Base-by-base conservation (phyloP, 2,329 filamentous ascomycete genomes). In the Xylariaceae sp. region DNA sequence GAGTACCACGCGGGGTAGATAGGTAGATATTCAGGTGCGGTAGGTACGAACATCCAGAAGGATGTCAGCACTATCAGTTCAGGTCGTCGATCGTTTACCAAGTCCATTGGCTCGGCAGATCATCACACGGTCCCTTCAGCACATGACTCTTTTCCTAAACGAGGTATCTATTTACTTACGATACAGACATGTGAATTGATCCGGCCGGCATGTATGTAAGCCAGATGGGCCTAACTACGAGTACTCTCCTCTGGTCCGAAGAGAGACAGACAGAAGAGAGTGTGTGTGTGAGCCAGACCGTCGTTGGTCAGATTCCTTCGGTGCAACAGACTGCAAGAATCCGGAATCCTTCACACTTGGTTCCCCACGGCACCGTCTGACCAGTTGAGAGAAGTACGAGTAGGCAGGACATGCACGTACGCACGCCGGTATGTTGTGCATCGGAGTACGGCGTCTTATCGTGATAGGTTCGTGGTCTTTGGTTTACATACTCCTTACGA, bases 241-340 rank as follows among this genome's bases (percentile, higher is more conserved):
- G 2, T 23, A 23, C 23, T 23, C 23, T 39, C 42, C 51, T 54
- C 57, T 51, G 51, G 34, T 59, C 47, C 23, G 23, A 23, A 23
- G 23, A 23, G 23, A 23, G 23, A 23, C 23, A 23, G 23, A 23
- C 3, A 23, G 23, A 23, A 23, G 23, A 23, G 23, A 2, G 23
- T 23, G 57, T 60, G 59, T 59, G 59, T 9, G 4, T 49, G 49
- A 48, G 45, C 45, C 17, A 13, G 11, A 13, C 11, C 37, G 8
- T 42, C 37, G 51, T 52, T 61, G 13, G 55, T 61, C 61, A 61
- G 61, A 61, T 61, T 62, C 62, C 56, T 63, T 57, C 55, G 23
- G 39, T 62, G 56, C 54, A 49, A 62, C 54, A 18, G 45, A 7
- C 45, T 18, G 10, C 37, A 37, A 44, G 47, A 51, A 53, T 50